A percentile compares a stretch with the other conserved stretches of the same genome.
Evolutionary conservation across 139 green algal genomes (phyloP).

Genomic region (Trebouxia sp.): DNA sequence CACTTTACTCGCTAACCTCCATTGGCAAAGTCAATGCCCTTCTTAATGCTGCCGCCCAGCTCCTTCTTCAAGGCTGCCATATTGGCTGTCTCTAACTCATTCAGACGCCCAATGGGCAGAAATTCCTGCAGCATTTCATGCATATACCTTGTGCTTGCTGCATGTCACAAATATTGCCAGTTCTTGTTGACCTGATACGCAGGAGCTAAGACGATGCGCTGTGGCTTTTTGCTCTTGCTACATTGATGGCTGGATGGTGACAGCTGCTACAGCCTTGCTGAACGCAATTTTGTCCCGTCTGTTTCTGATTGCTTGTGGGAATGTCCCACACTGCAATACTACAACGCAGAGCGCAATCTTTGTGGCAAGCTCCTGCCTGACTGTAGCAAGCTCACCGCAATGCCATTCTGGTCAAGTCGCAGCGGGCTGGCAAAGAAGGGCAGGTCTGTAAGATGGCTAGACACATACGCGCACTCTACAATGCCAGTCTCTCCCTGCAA

Average conservation of each 20-base stretch:
- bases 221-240: too few relatives aligned
- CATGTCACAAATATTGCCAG: too few relatives aligned
- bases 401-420: slow-evolving; percentile 70
- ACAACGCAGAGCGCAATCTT: too few relatives aligned
- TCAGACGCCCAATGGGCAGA: slow-evolving; percentile 75
- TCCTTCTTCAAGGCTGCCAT: slow-evolving; percentile 75
- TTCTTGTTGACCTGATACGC: too few relatives aligned
- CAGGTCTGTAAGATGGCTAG: slow-evolving; percentile 51
- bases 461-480: slow-evolving; percentile 83
- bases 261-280: too few relatives aligned
- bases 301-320: too few relatives aligned
- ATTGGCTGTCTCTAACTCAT: slow-evolving; percentile 60
- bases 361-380: too few relatives aligned
- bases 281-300: too few relatives aligned
- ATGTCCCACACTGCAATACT: too few relatives aligned
- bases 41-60: slow-evolving; percentile 79
- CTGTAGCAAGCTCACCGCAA: slow-evolving; percentile 46
- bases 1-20: slow-evolving; percentile 10
- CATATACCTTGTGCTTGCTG: not conserved
- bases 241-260: too few relatives aligned
- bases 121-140: slow-evolving; percentile 51
- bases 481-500: slow-evolving; percentile 73
- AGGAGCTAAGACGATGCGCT: too few relatives aligned
- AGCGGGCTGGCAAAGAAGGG: slow-evolving; percentile 81
- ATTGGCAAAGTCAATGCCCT: slow-evolving; percentile 83